Base-by-base conservation (phyloP, 805 yeast species). In the Wickerhamomyces silvicola region DNA sequence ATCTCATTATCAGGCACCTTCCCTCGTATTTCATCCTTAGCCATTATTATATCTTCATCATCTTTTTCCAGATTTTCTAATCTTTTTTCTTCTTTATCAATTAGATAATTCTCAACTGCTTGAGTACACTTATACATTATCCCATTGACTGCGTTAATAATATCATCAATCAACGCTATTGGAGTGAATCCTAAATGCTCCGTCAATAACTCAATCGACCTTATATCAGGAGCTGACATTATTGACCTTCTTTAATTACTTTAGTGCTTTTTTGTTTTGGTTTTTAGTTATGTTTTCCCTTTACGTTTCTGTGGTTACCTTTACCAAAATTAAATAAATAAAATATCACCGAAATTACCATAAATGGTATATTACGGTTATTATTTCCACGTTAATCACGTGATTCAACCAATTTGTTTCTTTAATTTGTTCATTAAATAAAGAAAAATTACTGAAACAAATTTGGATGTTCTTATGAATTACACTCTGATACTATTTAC, bases 161-260 rank as follows among this genome's bases (percentile, higher is more conserved):
- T 79, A 48, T 85, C 95, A 46, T 88, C 97, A 6, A 88, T 70
- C 10, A 87, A 60, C 1, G 88, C 73, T 8, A 86, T 70, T 0
- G 96, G 95, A 7, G 92, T 82, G 48, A 72, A 84, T 22, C 84
- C 95, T 22, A 88, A 60, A 52, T 87, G 95, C 57, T 87, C 96
- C 1, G 95, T 82, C 31, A 88, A 64, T 12, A 86, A 45, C 26
- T 71, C 66, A 7, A 72, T 68, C 2, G 72, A 32, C 9, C 41
- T 36, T 2, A 18, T 22, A 13, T 36, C 41, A 5, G 50, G 46
- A 4, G 42, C 32, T 3, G 43, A 26, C 50, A 45, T 45, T 10
- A 6, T 29, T 12, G n/a, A 20, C 12, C 24, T 24, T 10, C 14
- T 7, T 14, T 24, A 10, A 10, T 24, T 12, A 10, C 10, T 22